Evolutionary conservation across 495 filamentous ascomycete species (phyloP).

Genomic region (Hyaloscypha bicolor): DNA sequence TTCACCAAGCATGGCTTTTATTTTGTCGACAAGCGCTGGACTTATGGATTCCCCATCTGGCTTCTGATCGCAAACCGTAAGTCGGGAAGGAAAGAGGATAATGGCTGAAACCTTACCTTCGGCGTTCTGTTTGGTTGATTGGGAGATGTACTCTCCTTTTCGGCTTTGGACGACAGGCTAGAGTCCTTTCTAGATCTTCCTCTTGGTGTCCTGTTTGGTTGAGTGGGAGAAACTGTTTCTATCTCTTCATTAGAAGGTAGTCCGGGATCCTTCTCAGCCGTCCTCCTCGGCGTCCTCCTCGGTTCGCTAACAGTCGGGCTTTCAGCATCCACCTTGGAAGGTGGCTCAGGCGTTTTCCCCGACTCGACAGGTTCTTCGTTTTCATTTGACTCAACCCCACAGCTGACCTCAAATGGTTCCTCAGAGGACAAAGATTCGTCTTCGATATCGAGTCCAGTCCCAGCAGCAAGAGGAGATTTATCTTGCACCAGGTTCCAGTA

Average conservation of each 20-base stretch:
- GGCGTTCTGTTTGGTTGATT: background rate
- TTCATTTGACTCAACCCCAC: background rate
- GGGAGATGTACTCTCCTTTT: background rate
- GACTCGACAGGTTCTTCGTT: background rate
- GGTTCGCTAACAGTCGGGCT: background rate
- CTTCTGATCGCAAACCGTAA: background rate
- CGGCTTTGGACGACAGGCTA: background rate
- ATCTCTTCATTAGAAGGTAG: background rate
- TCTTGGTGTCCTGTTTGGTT: background rate
- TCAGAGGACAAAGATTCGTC: background rate
- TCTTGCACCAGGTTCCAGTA: slow-evolving; percentile 13
- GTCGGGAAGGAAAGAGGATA: background rate
- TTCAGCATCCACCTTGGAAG: background rate
- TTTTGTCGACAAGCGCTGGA: background rate
- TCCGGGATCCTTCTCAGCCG: background rate
- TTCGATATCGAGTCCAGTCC: background rate
- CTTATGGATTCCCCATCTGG: background rate
- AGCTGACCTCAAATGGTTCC: background rate
- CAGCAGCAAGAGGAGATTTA: background rate
- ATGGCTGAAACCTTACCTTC: background rate
- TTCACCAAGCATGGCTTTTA: background rate
- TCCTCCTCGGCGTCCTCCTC: background rate
- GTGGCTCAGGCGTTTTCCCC: background rate
- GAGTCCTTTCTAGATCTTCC: background rate
- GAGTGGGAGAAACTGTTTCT: background rate